Conservation (phyloP, 83 land plant species). For the Diphasiastrum complanatum region DNA sequence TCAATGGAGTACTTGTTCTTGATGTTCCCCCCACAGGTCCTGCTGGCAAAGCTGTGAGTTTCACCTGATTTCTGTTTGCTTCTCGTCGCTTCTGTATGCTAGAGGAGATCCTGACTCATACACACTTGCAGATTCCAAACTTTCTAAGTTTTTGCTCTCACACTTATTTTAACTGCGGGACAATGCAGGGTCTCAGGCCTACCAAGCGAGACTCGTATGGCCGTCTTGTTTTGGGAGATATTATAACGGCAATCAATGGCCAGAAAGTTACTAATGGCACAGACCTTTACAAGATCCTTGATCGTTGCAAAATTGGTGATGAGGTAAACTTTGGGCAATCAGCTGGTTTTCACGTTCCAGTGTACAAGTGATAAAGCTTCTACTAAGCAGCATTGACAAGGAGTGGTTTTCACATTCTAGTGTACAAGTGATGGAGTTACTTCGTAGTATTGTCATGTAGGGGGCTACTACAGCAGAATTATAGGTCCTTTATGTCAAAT, state of each 20-base stretch:
- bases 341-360: not conserved
- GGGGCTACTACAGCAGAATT: not conserved
- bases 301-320: too few relatives aligned
- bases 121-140: not conserved
- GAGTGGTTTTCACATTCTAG: constrained; percentile 8
- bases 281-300: too few relatives aligned
- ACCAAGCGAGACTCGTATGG: constrained; percentile 10
- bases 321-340: not conserved
- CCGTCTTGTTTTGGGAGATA: constrained; percentile 6
- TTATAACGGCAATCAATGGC: too few relatives aligned
- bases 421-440: not conserved
- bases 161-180: too few relatives aligned
- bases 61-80: not conserved
- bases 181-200: too few relatives aligned
- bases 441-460: not conserved
- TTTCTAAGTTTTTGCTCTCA: constrained; percentile 1
- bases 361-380: too few relatives aligned
- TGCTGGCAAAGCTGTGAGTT: too few relatives aligned
- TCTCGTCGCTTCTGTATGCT: not conserved
- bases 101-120: not conserved
- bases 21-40: constrained; percentile 13
- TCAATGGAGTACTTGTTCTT: constrained; percentile 9
- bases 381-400: not conserved
- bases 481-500: not conserved
- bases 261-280: too few relatives aligned